A percentile compares a stretch with the other conserved stretches of the same genome.
Evolutionary conservation across 306 rosid species (phyloP).

Genomic region (Quercus alba): DNA sequence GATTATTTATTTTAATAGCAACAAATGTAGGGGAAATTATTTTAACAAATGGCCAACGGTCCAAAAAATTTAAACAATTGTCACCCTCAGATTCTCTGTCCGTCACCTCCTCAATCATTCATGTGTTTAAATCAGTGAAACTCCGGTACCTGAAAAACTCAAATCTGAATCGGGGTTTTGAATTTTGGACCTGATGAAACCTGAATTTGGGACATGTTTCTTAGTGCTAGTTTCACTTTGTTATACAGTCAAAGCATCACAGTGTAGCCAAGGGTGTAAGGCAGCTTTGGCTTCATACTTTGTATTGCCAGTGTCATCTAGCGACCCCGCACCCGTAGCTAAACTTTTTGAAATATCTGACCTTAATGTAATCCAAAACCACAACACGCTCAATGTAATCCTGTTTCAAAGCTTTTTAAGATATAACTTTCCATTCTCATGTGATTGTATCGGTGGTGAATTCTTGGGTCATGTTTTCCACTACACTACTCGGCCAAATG

Average conservation of each 20-base stretch:
- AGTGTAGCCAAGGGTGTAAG: conserved; percentile 40
- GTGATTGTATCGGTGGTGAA: conserved; percentile 41
- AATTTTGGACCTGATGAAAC: not conserved
- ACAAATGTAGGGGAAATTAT: too few relatives aligned
- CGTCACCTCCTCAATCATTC: too few relatives aligned
- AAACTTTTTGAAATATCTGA: conserved; percentile 19
- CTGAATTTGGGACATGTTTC: not conserved
- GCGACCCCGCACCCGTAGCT: conserved; percentile 23
- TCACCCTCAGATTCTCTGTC: too few relatives aligned
- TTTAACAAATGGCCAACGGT: too few relatives aligned
- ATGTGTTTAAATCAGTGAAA: too few relatives aligned
- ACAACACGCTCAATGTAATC: conserved; percentile 42
- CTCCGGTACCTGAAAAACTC: too few relatives aligned
- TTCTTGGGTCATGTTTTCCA: conserved; percentile 50
- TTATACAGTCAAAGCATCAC: conserved; percentile 32
- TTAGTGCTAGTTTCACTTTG: conserved; percentile 1
- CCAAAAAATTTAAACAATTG: too few relatives aligned
- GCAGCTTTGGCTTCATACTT: conserved; percentile 65
- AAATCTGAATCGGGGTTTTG: conserved; percentile 6
- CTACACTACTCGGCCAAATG: conserved; percentile 13
- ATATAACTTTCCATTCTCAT: conserved; percentile 57
- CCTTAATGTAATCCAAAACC: conserved; percentile 22
- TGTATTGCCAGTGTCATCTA: not conserved
- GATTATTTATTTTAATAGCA: too few relatives aligned
- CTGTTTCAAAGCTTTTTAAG: not conserved